Conservation (phyloP, 495 filamentous ascomycete genomes). For the Parathielavia appendiculata region DNA sequence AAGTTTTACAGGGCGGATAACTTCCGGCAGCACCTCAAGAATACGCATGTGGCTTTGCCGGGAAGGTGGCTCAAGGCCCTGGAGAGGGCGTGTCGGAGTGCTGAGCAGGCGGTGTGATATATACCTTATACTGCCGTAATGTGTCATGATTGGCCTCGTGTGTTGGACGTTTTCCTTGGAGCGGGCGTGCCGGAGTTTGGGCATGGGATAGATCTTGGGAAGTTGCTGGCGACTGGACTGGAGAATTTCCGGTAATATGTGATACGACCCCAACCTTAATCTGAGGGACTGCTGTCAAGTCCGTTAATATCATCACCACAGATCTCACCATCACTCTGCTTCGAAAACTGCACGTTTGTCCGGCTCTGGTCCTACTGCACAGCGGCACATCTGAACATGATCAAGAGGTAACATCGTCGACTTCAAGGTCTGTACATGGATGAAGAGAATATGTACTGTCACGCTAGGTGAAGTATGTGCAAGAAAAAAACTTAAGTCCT, state of each 20-base stretch:
- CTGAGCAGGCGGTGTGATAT: slow-evolving; percentile 2
- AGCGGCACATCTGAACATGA: background rate
- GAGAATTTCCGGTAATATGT: too few relatives aligned
- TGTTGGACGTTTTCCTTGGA: background rate
- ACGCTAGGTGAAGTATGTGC: background rate
- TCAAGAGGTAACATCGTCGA: background rate
- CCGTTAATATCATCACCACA: background rate
- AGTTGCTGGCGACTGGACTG: too few relatives aligned
- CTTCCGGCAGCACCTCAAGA: slow-evolving; percentile 85
- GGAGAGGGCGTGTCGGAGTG: slow-evolving; percentile 23
- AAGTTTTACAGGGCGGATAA: slow-evolving; percentile 86
- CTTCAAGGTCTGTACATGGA: too few relatives aligned
- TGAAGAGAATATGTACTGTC: slow-evolving; percentile 1
- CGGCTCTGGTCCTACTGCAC: too few relatives aligned
- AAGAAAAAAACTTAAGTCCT: background rate
- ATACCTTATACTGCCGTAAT: background rate
- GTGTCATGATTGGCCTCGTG: background rate
- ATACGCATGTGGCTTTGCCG: slow-evolving; percentile 53
- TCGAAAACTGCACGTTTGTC: background rate
- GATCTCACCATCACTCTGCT: background rate
- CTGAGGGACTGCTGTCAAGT: background rate
- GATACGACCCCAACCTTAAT: background rate
- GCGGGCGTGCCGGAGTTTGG: too few relatives aligned
- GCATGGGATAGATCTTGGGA: too few relatives aligned
- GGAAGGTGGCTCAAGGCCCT: slow-evolving; percentile 31